phyloP scores from a whole-genome alignment of 257 asterid species.

The Echium plantagineum region DNA sequence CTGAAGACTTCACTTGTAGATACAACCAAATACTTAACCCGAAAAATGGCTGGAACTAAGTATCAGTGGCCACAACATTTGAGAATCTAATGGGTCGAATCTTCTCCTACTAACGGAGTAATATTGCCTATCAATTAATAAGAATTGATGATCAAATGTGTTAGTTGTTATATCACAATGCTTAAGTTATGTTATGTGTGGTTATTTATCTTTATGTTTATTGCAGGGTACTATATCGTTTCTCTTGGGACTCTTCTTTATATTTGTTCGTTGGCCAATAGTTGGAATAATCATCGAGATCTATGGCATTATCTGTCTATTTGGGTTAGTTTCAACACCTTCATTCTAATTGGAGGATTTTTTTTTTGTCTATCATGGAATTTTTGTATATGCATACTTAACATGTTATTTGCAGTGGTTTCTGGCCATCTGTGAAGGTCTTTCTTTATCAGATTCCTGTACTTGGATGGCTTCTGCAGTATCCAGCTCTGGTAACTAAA shows the following conservation, averaged over 20 bases:
- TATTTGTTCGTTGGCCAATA: conserved; percentile 79
- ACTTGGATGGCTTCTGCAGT: conserved; percentile 66
- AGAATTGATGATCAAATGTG: neutral
- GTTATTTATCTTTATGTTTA: neutral
- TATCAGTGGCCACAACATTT: neutral
- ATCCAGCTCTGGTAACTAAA: conserved; percentile 49
- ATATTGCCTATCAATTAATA: neutral
- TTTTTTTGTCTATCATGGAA: neutral
- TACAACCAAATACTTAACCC: no score
- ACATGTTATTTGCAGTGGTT: conserved; percentile 38
- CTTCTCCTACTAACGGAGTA: neutral
- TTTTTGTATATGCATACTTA: conserved; percentile 3
- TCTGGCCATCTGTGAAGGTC: conserved; percentile 78
- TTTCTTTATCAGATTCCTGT: conserved; percentile 75
- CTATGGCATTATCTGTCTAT: conserved; percentile 60
- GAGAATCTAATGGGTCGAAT: neutral
- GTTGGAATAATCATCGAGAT: conserved; percentile 56
- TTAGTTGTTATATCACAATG: neutral
- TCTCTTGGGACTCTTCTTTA: conserved; percentile 61
- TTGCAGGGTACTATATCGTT: conserved; percentile 59
- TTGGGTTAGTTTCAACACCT: conserved; percentile 33
- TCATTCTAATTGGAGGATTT: conserved; percentile 2
- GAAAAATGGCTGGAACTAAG: neutral
- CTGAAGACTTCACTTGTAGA: neutral
- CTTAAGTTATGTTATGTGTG: neutral